Conservation (phyloP, 495 filamentous ascomycete species). For the Annulohypoxylon nitens region DNA sequence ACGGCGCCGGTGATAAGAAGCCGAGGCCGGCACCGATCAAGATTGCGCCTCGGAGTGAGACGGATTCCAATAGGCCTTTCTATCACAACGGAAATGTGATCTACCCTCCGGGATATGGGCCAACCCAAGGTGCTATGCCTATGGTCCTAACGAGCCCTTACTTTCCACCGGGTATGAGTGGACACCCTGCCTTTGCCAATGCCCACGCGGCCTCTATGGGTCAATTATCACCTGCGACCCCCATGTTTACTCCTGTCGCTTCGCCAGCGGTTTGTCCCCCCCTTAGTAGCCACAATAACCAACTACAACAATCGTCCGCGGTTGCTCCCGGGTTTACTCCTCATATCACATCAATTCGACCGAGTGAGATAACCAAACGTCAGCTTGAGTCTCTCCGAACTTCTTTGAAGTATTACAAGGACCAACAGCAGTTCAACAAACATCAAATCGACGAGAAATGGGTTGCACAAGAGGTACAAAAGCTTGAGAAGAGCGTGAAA, state of each 20-base stretch:
- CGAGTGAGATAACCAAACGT: conserved; percentile 63
- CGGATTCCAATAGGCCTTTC: conserved; percentile 61
- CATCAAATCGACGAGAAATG: conserved; percentile 65
- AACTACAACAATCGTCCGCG: conserved; percentile 28
- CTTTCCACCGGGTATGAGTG: conserved; percentile 28
- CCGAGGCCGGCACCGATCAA: conserved; percentile 53
- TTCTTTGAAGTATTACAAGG: conserved; percentile 60
- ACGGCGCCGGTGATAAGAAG: conserved; percentile 51
- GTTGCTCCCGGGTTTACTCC: conserved; percentile 40
- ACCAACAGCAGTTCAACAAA: conserved; percentile 62
- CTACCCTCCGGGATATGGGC: conserved; percentile 55
- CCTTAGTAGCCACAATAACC: neutral
- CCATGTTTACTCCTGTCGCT: conserved; percentile 24
- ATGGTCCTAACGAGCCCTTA: conserved; percentile 37
- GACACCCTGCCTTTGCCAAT: conserved; percentile 21
- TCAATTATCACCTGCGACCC: conserved; percentile 20
- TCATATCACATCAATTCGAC: conserved; percentile 60
- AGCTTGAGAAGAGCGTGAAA: conserved; percentile 52
- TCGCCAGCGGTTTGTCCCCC: conserved; percentile 10
- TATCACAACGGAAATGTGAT: conserved; percentile 63
- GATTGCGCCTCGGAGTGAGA: conserved; percentile 59
- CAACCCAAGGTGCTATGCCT: conserved; percentile 27
- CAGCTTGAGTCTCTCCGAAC: conserved; percentile 55
- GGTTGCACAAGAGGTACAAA: conserved; percentile 51
- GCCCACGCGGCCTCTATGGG: conserved; percentile 19